Evolutionary conservation across 2,329 filamentous ascomycete genomes (phyloP).

Genomic region (Fusarium sp.): DNA sequence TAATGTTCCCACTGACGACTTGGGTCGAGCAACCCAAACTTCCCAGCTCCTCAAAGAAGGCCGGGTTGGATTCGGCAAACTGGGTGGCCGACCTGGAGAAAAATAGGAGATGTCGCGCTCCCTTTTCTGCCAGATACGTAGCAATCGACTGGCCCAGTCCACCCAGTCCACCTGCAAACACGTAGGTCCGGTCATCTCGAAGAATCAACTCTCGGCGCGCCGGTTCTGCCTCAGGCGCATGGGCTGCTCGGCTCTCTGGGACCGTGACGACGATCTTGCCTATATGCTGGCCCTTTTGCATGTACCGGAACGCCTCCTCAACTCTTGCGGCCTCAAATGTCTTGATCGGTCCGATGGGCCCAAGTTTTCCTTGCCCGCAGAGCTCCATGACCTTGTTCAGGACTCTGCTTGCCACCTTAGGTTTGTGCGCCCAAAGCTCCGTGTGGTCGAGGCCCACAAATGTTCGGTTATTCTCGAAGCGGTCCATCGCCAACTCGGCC

Average conservation of each 20-base stretch:
- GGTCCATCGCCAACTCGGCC: slow-evolving; percentile 59
- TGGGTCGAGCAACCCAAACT: slow-evolving; percentile 12
- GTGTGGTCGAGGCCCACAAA: slow-evolving; percentile 52
- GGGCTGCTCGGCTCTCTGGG: slow-evolving; percentile 31
- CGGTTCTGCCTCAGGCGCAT: slow-evolving; percentile 7
- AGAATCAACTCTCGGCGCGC: slow-evolving; percentile 9
- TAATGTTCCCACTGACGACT: slow-evolving; percentile 53
- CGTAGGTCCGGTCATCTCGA: slow-evolving; percentile 38
- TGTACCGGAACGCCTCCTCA: slow-evolving; percentile 55
- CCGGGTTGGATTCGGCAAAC: slow-evolving; percentile 9
- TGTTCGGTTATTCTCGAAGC: slow-evolving; percentile 57
- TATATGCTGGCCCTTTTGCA: slow-evolving; percentile 60
- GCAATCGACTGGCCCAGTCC: slow-evolving; percentile 32
- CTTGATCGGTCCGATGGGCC: slow-evolving; percentile 35
- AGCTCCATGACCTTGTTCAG: slow-evolving; percentile 11
- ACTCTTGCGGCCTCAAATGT: slow-evolving; percentile 7
- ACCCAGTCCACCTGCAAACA: slow-evolving; percentile 45
- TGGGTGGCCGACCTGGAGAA: slow-evolving; percentile 26
- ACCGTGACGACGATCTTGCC: slow-evolving; percentile 57
- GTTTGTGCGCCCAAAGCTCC: slow-evolving; percentile 28
- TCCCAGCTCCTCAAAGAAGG: slow-evolving; percentile 8
- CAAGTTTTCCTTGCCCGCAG: slow-evolving; percentile 31
- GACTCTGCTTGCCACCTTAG: slow-evolving; percentile 8
- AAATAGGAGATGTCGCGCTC: slow-evolving; percentile 13
- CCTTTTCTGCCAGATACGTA: slow-evolving; percentile 15